A percentile compares a stretch with the other conserved stretches of the same genome.
Evolutionary conservation across 306 rosid species (phyloP).

Genomic region (Sechiopsis laciniata): DNA sequence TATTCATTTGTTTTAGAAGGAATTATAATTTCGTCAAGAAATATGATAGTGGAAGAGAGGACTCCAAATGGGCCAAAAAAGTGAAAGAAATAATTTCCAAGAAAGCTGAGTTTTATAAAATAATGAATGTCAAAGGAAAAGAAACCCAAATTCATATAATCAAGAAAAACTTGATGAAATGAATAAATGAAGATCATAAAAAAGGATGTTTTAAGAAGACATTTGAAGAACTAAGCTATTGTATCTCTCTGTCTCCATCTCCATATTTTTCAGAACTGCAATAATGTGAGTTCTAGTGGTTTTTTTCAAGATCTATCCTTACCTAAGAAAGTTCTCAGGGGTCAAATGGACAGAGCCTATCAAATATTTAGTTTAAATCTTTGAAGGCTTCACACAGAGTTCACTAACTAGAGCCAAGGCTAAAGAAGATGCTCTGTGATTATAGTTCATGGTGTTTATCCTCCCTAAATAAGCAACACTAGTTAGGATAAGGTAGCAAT

Average conservation of each 20-base stretch:
- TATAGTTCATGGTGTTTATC: background rate
- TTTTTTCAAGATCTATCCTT: background rate
- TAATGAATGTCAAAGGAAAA: constrained; percentile 5
- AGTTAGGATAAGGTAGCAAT: background rate
- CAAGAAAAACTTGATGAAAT: background rate
- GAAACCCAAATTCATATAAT: background rate
- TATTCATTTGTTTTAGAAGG: background rate
- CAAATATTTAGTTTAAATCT: background rate
- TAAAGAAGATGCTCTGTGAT: background rate
- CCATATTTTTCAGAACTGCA: background rate
- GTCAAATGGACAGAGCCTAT: background rate
- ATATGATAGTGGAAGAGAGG: background rate
- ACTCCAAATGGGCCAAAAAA: background rate
- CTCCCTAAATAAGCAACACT: background rate
- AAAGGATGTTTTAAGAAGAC: background rate
- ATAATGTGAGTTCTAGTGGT: background rate
- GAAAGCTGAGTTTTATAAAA: background rate
- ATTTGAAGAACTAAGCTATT: background rate
- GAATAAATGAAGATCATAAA: background rate
- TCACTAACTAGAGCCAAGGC: background rate
- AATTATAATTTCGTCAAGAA: background rate
- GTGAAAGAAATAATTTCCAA: background rate
- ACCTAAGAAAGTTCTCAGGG: background rate
- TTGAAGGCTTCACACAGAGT: background rate
- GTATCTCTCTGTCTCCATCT: background rate